phyloP scores from a whole-genome alignment of 805 yeast species.

The Cyberlindnera mississippiensis region DNA sequence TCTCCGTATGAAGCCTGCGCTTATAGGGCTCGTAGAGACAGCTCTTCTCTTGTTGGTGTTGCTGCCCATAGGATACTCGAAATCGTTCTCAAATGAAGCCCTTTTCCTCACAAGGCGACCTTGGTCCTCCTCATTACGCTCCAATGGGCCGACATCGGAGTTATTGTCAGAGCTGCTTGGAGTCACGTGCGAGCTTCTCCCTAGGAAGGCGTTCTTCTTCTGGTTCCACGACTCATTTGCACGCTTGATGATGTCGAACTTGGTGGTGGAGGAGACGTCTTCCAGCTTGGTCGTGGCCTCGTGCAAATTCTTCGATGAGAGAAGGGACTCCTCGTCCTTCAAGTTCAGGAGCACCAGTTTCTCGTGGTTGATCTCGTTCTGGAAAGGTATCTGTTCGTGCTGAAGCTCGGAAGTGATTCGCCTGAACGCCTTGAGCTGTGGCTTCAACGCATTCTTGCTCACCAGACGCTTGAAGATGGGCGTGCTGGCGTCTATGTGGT shows the following conservation, averaged over 20 bases:
- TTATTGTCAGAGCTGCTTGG: no score
- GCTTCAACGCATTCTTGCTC: constrained; percentile 22
- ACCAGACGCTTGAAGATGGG: constrained; percentile 28
- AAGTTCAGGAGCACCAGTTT: constrained; percentile 25
- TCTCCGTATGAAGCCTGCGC: constrained; percentile 18
- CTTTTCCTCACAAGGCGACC: constrained; percentile 20
- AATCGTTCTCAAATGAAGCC: constrained; percentile 20
- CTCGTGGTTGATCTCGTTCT: constrained; percentile 27
- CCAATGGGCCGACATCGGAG: no score
- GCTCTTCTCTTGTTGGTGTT: constrained; percentile 25
- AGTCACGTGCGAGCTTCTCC: neutral
- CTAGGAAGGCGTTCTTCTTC: constrained; percentile 15
- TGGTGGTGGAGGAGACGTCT: constrained; percentile 12
- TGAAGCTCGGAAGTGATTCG: constrained; percentile 25
- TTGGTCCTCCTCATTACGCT: constrained; percentile 10
- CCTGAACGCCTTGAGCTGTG: constrained; percentile 27
- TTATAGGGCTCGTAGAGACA: constrained; percentile 27
- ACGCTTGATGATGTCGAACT: constrained; percentile 26
- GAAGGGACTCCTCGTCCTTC: constrained; percentile 20
- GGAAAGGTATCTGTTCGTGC: constrained; percentile 24
- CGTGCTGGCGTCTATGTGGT: constrained; percentile 17
- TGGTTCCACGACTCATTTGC: constrained; percentile 29
- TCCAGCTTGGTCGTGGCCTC: constrained; percentile 2
- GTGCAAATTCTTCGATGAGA: constrained; percentile 4
- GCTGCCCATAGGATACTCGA: neutral